Conservation (phyloP, 768 basidiomycete genomes). For the Leccinum aurantiacum region DNA sequence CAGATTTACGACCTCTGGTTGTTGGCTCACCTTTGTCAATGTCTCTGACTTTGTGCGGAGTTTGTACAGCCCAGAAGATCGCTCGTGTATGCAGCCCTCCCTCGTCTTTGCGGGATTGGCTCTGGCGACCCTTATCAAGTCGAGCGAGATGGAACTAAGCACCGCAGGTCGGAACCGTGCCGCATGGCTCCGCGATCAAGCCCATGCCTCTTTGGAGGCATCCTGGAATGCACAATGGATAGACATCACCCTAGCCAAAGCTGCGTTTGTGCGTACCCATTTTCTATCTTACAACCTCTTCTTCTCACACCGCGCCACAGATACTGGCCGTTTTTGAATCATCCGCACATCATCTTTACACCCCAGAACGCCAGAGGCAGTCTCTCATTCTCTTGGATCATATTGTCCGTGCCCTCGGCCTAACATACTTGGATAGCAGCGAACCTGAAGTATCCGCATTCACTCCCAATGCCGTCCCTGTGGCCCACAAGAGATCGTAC, state of each 20-base stretch:
- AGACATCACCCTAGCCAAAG: slow-evolving; percentile 68
- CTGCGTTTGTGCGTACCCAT: slow-evolving; percentile 55
- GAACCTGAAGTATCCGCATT: slow-evolving; percentile 56
- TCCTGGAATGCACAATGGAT: slow-evolving; percentile 53
- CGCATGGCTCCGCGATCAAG: slow-evolving; percentile 53
- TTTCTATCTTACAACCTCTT: not conserved
- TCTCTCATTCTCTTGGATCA: slow-evolving; percentile 62
- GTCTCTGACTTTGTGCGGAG: slow-evolving; percentile 51
- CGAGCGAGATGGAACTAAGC: slow-evolving; percentile 64
- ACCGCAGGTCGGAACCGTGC: slow-evolving; percentile 56
- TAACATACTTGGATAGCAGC: slow-evolving; percentile 56
- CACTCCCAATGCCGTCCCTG: slow-evolving; percentile 49
- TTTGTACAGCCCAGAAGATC: slow-evolving; percentile 51
- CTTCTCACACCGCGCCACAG: slow-evolving; percentile 37
- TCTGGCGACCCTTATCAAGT: slow-evolving; percentile 68
- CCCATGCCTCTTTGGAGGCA: slow-evolving; percentile 51
- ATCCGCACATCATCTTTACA: slow-evolving; percentile 68
- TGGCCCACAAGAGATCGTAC: slow-evolving; percentile 38
- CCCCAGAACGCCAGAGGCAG: slow-evolving; percentile 49
- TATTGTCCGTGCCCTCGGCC: slow-evolving; percentile 54
- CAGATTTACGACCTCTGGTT: slow-evolving; percentile 63
- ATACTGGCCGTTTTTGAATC: slow-evolving; percentile 77
- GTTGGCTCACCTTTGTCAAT: slow-evolving; percentile 72
- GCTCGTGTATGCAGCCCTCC: slow-evolving; percentile 63
- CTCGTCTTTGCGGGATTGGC: slow-evolving; percentile 70